phyloP scores from a whole-genome alignment of 148 eudicot species.

The Rhododendron ovatum region DNA sequence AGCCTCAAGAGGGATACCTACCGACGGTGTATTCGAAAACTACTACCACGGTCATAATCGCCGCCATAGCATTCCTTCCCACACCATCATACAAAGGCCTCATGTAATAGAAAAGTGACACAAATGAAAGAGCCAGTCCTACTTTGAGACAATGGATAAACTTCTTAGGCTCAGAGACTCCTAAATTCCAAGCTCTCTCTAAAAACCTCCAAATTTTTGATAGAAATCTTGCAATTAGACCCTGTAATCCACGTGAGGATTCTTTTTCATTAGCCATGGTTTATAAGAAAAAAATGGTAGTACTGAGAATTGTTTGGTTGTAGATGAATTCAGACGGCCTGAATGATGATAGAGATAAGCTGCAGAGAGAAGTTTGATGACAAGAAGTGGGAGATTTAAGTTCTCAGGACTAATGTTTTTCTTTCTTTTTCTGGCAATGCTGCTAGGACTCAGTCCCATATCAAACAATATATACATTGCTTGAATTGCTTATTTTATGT shows the following conservation, averaged over 20 bases:
- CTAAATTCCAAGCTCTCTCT: slow-evolving; percentile 51
- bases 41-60: slow-evolving; percentile 85
- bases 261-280: slow-evolving; percentile 32
- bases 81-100: slow-evolving; percentile 82
- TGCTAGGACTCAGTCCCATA: background rate
- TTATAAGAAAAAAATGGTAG: background rate
- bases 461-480: background rate
- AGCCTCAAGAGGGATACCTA: slow-evolving; percentile 16
- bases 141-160: slow-evolving; percentile 70
- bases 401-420: background rate
- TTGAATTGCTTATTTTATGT: background rate
- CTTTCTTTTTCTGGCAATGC: background rate
- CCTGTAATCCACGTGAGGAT: slow-evolving; percentile 21
- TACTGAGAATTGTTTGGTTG: background rate
- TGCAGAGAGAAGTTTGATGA: background rate
- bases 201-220: slow-evolving; percentile 43
- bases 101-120: slow-evolving; percentile 76
- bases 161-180: slow-evolving; percentile 61
- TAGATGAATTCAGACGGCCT: background rate
- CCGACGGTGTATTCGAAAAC: slow-evolving; percentile 85
- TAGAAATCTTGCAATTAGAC: slow-evolving; percentile 18
- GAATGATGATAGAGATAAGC: background rate
- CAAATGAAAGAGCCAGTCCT: slow-evolving; percentile 68
- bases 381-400: no score
- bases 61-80: slow-evolving; percentile 94